Evolutionary conservation across 2,329 filamentous ascomycete species (phyloP).

Genomic region (Microdochium bolleyi): DNA sequence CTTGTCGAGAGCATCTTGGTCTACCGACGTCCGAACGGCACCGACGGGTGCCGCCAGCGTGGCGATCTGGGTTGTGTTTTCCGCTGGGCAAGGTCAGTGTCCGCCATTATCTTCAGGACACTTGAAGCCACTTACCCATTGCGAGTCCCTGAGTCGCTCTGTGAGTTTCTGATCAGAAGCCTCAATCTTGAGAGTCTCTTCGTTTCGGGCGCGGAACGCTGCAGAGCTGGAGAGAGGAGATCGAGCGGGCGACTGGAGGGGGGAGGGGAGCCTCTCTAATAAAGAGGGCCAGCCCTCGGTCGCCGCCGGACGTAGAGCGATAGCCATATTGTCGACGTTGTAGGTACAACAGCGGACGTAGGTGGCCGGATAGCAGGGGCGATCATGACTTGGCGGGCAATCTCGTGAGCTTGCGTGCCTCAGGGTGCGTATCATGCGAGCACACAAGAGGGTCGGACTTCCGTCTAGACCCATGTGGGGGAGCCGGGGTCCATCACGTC

Average conservation of each 20-base stretch:
- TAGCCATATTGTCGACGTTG: too few relatives aligned
- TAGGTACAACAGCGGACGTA: background rate
- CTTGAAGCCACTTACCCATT: background rate
- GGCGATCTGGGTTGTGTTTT: slow-evolving; percentile 12
- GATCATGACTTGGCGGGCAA: background rate
- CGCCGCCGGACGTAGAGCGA: too few relatives aligned
- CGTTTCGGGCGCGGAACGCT: background rate
- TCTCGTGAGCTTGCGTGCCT: background rate
- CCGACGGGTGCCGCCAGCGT: slow-evolving; percentile 9
- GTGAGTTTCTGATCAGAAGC: too few relatives aligned
- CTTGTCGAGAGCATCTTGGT: slow-evolving; percentile 9
- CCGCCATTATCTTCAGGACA: background rate
- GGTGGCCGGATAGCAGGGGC: background rate
- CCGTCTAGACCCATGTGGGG: background rate
- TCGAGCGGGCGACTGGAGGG: too few relatives aligned
- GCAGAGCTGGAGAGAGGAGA: background rate
- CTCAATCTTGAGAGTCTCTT: background rate
- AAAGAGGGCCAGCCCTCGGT: too few relatives aligned
- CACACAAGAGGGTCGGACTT: background rate
- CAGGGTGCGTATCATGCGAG: background rate
- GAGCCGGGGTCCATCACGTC: background rate
- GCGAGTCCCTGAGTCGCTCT: background rate
- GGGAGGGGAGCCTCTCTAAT: too few relatives aligned
- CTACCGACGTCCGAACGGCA: slow-evolving; percentile 12
- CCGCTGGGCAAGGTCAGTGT: slow-evolving; percentile 1